phyloP scores from a whole-genome alignment of 805 yeast species.

The Cyberlindnera americana region DNA sequence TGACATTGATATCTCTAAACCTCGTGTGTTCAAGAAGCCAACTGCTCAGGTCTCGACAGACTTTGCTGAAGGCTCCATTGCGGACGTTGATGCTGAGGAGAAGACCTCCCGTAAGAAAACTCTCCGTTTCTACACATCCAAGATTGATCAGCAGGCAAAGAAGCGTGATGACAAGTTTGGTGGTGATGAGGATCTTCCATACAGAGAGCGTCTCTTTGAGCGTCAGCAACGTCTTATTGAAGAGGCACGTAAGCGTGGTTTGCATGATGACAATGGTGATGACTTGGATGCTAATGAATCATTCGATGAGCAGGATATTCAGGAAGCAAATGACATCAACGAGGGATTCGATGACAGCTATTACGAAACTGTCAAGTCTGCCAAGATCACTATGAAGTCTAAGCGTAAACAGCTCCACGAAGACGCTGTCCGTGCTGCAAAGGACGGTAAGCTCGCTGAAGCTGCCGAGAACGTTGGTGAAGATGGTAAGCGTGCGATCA shows the following conservation, averaged over 20 bases:
- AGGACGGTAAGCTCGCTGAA: constrained; percentile 79
- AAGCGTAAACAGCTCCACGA: constrained; percentile 62
- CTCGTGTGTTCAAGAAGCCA: constrained; percentile 46
- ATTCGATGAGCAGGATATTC: constrained; percentile 44
- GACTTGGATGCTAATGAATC: constrained; percentile 51
- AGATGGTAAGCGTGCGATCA: constrained; percentile 91
- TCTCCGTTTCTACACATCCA: constrained; percentile 93
- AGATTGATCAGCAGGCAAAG: constrained; percentile 80
- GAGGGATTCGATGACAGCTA: constrained; percentile 51
- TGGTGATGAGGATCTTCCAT: constrained; percentile 92
- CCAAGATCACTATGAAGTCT: constrained; percentile 45
- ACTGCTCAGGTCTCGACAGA: constrained; percentile 40
- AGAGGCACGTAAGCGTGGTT: constrained; percentile 85
- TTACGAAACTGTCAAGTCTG: constrained; percentile 51
- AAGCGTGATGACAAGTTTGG: constrained; percentile 56
- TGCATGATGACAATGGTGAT: constrained; percentile 50
- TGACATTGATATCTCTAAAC: constrained; percentile 49
- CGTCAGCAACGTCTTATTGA: constrained; percentile 83
- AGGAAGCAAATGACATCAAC: constrained; percentile 38
- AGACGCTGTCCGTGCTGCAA: constrained; percentile 72
- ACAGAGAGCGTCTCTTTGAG: constrained; percentile 84
- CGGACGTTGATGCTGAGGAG: constrained; percentile 83
- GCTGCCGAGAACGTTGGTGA: constrained; percentile 58
- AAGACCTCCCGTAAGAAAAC: constrained; percentile 76
- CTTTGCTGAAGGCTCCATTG: constrained; percentile 67